These are phyloP conservation scores for Penicillium sp. DNA, from an alignment of 2,329 filamentous ascomycete species.

Conservation along the genomic window DNA sequence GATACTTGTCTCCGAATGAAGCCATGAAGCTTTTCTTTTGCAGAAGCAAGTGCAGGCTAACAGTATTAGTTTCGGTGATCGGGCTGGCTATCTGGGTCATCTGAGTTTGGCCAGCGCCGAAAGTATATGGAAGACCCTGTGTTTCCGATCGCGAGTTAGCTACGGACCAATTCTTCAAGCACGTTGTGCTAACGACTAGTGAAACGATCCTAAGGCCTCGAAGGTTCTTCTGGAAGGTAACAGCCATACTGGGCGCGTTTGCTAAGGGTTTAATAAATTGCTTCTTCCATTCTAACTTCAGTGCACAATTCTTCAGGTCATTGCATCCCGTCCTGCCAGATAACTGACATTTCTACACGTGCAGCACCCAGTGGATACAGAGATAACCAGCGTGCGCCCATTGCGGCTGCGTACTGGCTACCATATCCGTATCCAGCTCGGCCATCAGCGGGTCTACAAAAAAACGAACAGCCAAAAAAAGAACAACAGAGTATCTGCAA, in stretches of 20 bases:
- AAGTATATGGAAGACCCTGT: background rate
- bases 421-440: conserved; percentile 2
- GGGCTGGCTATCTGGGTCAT: background rate
- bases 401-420: conserved; percentile 8
- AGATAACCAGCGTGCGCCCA: conserved; percentile 10
- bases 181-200: background rate
- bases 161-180: background rate
- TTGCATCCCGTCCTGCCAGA: background rate
- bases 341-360: conserved; percentile 14
- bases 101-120: background rate
- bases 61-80: background rate
- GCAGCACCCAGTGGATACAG: conserved; percentile 10
- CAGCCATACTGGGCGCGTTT: background rate
- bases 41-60: background rate
- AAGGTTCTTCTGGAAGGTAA: background rate
- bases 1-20: background rate
- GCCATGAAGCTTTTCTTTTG: background rate
- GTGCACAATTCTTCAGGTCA: background rate
- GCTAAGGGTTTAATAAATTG: background rate
- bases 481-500: background rate
- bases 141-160: background rate
- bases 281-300: conserved; percentile 6
- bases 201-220: background rate
- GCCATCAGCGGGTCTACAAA: conserved; percentile 12
- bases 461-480: background rate